Conservation (phyloP, 148 eudicot species). For the Vaccinium vitisidaea region DNA sequence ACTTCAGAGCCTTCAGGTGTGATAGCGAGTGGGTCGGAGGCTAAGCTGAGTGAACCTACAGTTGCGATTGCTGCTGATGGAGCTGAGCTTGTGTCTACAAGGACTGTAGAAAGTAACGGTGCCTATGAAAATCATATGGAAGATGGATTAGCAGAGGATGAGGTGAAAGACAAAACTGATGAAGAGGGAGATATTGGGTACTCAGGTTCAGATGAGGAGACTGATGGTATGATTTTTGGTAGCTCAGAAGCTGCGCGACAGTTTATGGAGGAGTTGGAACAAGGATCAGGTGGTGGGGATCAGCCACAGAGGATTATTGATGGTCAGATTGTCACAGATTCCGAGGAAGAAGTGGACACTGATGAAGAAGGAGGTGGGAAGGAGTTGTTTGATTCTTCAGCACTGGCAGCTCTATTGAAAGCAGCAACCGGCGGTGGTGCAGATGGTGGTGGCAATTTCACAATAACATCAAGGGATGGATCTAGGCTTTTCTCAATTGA, state of each 20-base stretch:
- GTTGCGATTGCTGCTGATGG: constrained; percentile 12
- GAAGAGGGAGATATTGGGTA: constrained; percentile 44
- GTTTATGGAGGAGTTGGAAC: constrained; percentile 69
- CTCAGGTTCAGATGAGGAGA: constrained; percentile 59
- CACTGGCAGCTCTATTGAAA: constrained; percentile 87
- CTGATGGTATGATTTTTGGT: constrained; percentile 58
- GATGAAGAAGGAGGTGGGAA: constrained; percentile 83
- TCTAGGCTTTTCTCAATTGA: constrained; percentile 91
- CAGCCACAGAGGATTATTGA: constrained; percentile 46
- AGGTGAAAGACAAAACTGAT: constrained; percentile 24
- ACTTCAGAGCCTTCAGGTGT: constrained; percentile 7
- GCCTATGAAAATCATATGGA: constrained; percentile 19
- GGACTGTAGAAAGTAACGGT: constrained; percentile 8
- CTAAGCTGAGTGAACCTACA: constrained; percentile 24
- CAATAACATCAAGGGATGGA: constrained; percentile 77
- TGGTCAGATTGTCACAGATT: constrained; percentile 80
- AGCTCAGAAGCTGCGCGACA: constrained; percentile 64
- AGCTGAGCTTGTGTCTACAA: constrained; percentile 19
- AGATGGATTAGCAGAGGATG: constrained; percentile 28
- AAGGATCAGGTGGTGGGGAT: constrained; percentile 43
- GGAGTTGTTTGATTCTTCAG: constrained; percentile 83
- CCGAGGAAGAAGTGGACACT: constrained; percentile 84
- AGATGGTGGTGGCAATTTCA: constrained; percentile 61
- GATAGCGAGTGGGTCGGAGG: constrained; percentile 25
- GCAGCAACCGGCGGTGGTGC: constrained; percentile 74